A percentile compares a stretch with the other conserved stretches of the same genome.
These are phyloP conservation scores for Flaveria robusta DNA, from an alignment of 129 eudicot species.

Conservation along the genomic window DNA sequence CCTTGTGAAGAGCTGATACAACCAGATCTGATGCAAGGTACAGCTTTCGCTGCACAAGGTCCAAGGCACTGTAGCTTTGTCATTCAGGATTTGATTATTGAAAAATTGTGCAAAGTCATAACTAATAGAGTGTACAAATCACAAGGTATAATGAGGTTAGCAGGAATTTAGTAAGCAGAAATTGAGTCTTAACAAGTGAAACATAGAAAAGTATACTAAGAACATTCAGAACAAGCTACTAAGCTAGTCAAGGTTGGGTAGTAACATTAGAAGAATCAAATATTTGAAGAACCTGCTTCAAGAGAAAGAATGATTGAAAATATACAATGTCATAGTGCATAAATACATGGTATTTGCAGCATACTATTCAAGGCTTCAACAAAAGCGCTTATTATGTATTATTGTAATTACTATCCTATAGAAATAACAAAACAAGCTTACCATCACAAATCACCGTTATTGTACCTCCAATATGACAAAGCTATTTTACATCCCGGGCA, in stretches of 20 bases:
- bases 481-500: conserved; percentile 27
- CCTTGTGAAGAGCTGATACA: conserved; percentile 28
- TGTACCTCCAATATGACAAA: conserved; percentile 23
- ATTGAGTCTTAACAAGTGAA: background rate
- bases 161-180: background rate
- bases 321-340: conserved; percentile 2
- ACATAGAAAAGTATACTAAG: background rate
- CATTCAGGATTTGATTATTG: conserved; percentile 10
- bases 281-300: no score
- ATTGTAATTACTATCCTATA: conserved; percentile 10
- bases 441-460: conserved; percentile 15
- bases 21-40: conserved; percentile 17
- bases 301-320: background rate
- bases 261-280: no score
- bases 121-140: background rate
- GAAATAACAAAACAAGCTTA: conserved; percentile 11
- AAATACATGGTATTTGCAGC: background rate
- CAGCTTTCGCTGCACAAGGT: conserved; percentile 8
- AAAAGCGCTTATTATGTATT: conserved; percentile 14
- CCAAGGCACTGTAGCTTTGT: conserved; percentile 16
- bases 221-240: no score
- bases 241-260: no score
- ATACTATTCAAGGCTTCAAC: conserved; percentile 9
- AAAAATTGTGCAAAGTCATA: background rate
- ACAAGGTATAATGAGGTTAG: background rate